Conservation (phyloP, 1,284 basidiomycete genomes). For the Ceratorhiza oryzae-sativae region DNA sequence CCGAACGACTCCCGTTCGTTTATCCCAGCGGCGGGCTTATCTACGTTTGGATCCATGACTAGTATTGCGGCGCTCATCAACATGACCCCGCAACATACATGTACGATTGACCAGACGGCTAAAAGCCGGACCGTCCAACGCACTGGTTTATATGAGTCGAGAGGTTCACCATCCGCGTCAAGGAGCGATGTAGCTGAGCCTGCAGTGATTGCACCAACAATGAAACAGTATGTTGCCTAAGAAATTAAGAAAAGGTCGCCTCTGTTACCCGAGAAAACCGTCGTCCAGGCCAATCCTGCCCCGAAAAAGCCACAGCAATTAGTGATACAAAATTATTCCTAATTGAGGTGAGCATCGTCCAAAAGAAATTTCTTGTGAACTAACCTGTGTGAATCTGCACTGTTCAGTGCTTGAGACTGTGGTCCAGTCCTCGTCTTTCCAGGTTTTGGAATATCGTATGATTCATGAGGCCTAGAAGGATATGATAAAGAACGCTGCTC, state of each 20-base stretch:
- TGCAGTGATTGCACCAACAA: constrained; percentile 2
- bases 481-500: not conserved
- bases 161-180: constrained; percentile 8
- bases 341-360: no score
- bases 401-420: not conserved
- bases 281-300: constrained; percentile 24
- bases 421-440: not conserved
- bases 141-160: not conserved
- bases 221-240: constrained; percentile 19
- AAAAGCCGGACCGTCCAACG: constrained; percentile 17
- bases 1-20: not conserved
- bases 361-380: no score
- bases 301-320: constrained; percentile 20
- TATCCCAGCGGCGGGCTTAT: not conserved
- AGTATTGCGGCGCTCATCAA: constrained; percentile 19
- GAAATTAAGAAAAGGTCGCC: constrained; percentile 13
- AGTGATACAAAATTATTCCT: not conserved
- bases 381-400: constrained; percentile 4
- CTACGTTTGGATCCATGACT: constrained; percentile 3
- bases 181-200: constrained; percentile 9
- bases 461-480: not conserved
- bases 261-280: constrained; percentile 20
- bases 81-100: constrained; percentile 20
- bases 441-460: not conserved
- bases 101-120: not conserved